These are phyloP conservation scores for Neurospora sp. DNA, from an alignment of 495 filamentous ascomycete genomes.

Conservation along the genomic window DNA sequence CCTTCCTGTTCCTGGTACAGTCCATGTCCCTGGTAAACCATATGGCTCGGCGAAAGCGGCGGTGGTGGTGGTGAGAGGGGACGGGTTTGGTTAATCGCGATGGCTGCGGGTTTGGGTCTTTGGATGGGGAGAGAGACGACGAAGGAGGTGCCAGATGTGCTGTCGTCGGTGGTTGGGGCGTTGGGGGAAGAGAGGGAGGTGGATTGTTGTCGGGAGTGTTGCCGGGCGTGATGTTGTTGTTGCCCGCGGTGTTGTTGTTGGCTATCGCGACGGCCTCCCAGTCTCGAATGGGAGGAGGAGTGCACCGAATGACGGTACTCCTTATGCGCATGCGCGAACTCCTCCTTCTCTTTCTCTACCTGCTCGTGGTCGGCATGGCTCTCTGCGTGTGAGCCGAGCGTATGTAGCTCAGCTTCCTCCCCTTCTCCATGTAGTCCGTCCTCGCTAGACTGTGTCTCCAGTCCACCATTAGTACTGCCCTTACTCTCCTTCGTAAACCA, in stretches of 20 bases:
- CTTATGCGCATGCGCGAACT: neutral
- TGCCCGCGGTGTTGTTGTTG: neutral
- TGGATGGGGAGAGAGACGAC: neutral
- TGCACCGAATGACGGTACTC: neutral
- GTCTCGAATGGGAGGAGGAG: neutral
- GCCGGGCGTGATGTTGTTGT: neutral
- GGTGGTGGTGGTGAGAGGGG: neutral
- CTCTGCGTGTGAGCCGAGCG: neutral
- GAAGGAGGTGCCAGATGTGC: neutral
- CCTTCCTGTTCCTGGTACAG: neutral
- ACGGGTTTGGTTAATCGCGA: neutral
- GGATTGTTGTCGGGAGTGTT: neutral
- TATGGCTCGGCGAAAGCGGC: neutral
- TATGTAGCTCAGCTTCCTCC: neutral
- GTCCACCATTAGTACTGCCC: neutral
- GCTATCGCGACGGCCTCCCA: neutral
- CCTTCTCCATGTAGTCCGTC: neutral
- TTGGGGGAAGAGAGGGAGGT: neutral
- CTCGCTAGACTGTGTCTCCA: neutral
- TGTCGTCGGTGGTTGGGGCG: neutral
- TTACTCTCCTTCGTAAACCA: neutral
- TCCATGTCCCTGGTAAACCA: neutral
- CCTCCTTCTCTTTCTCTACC: neutral
- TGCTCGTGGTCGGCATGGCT: neutral
- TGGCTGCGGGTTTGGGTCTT: neutral